phyloP scores from a whole-genome alignment of 2,329 filamentous ascomycete genomes.

The Aspergillus floridensis region DNA sequence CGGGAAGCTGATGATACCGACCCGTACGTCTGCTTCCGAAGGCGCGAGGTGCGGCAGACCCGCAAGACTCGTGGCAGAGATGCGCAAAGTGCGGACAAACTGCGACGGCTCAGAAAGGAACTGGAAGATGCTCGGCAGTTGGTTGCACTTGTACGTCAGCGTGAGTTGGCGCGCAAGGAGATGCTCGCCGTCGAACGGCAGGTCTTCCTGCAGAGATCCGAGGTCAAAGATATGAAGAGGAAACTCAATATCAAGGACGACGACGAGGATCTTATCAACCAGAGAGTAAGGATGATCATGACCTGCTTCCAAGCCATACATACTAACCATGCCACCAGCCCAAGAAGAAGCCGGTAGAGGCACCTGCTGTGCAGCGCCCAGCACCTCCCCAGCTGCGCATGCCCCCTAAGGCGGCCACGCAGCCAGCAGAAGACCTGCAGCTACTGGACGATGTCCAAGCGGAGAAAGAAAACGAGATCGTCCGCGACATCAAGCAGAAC shows the following conservation, averaged over 20 bases:
- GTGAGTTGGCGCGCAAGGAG: constrained; percentile 77
- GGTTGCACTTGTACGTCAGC: constrained; percentile 71
- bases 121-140: constrained; percentile 84
- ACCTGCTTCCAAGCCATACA: constrained; percentile 30
- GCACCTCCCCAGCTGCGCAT: constrained; percentile 65
- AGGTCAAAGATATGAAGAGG: constrained; percentile 84
- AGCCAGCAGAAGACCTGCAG: constrained; percentile 76
- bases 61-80: constrained; percentile 93
- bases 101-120: constrained; percentile 86
- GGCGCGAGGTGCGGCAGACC: constrained; percentile 88
- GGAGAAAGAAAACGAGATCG: constrained; percentile 78
- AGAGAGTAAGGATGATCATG: constrained; percentile 64
- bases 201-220: constrained; percentile 78
- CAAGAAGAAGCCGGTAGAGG: constrained; percentile 66
- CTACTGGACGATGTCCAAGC: constrained; percentile 72
- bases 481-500: constrained; percentile 79
- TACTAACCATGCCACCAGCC: constrained; percentile 53
- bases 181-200: constrained; percentile 70
- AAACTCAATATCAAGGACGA: constrained; percentile 86
- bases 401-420: constrained; percentile 67
- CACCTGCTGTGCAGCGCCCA: constrained; percentile 59
- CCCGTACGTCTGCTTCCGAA: constrained; percentile 96
- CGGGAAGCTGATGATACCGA: constrained; percentile 93
- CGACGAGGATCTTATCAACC: constrained; percentile 91
- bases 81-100: constrained; percentile 88